Evolutionary conservation across 129 eudicot species (phyloP), one percentile per base, ranked within the genome.

Genomic region (Centaurea solstitialis): DNA sequence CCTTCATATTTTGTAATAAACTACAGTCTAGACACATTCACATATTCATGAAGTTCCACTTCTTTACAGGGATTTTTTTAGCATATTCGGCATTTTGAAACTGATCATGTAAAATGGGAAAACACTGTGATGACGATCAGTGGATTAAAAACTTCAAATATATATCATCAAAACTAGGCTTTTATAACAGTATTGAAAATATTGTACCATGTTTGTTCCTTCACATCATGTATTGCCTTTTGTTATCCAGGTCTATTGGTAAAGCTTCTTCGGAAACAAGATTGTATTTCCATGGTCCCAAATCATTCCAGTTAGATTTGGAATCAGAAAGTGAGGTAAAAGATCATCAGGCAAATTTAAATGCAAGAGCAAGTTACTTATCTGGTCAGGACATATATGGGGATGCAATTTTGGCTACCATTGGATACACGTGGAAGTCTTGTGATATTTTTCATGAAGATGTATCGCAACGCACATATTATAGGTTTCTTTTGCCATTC

Each of bases 211-310:
- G 43, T 37, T n/a, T 35, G 11, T 37, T 26, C 20, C 17, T 76
- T 82, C 15, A 15, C 64, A 23, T 40, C 26, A 61, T 40, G 59
- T 50, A 43, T 82, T 37, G n/a, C 70, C 70, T 76, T 83, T 70
- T 80, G 53, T 22, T 77, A 82, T 85, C 40, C 80, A 96, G 99
- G 91, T 82, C 87, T 39, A 82, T 96, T 69, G 99, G 99, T 45
- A 96, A 86, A 88, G 93, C 97, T 87, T 91, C 98, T 40, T 88
- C 93, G 1, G 98, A 96, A 85, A 87, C 89, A 82, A 96, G 98
- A 81, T 70, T 96, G 74, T 96, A 93, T 83, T 88, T 68, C 47
- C 53, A 85, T 77, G 87, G 84, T 86, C 89, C 91, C 45, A 82
- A 80, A 75, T 75, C 80, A 10, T 76, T 59, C 43, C 12, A 57